Percentiles rank a stretch among this genome's conserved stretches.
These are phyloP conservation scores for Colletotrichum godetiae DNA, from an alignment of 2,329 filamentous ascomycete genomes.

Conservation along the genomic window DNA sequence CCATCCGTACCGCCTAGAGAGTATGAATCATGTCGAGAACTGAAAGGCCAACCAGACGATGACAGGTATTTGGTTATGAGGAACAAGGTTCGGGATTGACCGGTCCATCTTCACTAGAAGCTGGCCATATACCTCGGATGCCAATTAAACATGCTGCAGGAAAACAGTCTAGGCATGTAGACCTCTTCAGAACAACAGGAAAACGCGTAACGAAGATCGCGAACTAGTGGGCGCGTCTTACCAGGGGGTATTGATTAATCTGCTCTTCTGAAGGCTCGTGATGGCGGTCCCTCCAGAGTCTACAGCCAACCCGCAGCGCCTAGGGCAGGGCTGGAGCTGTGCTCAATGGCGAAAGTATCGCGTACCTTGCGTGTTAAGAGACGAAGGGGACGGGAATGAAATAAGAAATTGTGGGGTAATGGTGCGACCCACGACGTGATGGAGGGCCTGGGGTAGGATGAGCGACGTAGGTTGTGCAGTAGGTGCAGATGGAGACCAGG, in stretches of 20 bases:
- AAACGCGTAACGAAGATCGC: background rate
- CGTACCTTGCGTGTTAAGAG: slow-evolving; percentile 20
- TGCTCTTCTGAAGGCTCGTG: slow-evolving; percentile 14
- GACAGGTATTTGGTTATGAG: slow-evolving; percentile 22
- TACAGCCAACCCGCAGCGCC: slow-evolving; percentile 6
- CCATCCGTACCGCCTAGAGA: background rate
- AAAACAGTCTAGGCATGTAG: slow-evolving; percentile 2
- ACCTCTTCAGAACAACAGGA: background rate
- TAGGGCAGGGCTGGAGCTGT: slow-evolving; percentile 23
- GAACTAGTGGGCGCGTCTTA: slow-evolving; percentile 26
- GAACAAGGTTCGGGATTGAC: slow-evolving; percentile 18
- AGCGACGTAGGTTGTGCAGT: slow-evolving; percentile 18
- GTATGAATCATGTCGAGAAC: slow-evolving; percentile 14
- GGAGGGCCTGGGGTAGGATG: slow-evolving; percentile 22
- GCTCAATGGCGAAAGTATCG: slow-evolving; percentile 16
- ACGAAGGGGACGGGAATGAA: slow-evolving; percentile 24
- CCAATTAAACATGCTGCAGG: background rate
- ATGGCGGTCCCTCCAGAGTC: slow-evolving; percentile 4
- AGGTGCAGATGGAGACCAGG: slow-evolving; percentile 1
- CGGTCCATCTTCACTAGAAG: slow-evolving; percentile 29
- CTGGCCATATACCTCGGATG: slow-evolving; percentile 23
- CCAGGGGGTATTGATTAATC: slow-evolving; percentile 20
- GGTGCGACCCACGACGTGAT: slow-evolving; percentile 27
- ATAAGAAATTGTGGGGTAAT: slow-evolving; percentile 31
- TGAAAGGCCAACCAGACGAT: background rate